Conservation (phyloP, 1,284 basidiomycete genomes). For the Ceratobasidium sp. region DNA sequence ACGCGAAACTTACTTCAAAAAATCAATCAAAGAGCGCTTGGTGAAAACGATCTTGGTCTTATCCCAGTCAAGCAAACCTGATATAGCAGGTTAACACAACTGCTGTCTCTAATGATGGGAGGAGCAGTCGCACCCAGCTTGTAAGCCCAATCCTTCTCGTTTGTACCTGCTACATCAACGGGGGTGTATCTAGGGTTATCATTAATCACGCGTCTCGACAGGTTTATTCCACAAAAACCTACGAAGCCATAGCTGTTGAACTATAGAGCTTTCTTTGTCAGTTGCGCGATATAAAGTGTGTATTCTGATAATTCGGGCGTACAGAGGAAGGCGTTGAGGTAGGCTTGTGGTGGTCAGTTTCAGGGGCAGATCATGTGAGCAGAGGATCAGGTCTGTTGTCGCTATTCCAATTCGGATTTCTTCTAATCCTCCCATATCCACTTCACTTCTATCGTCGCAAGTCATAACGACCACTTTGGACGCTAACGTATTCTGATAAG, state of each 20-base stretch:
- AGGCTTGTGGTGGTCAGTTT: constrained; percentile 30
- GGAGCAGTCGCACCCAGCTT: constrained; percentile 38
- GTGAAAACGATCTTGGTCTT: constrained; percentile 47
- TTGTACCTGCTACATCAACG: constrained; percentile 28
- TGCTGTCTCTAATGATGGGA: not conserved
- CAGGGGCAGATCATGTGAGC: constrained; percentile 18
- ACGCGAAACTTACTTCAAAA: constrained; percentile 45
- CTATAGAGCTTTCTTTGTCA: not conserved
- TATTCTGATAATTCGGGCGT: not conserved
- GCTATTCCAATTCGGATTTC: not conserved
- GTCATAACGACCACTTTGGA: constrained; percentile 21
- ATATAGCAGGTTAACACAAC: not conserved
- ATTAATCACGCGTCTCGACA: not conserved
- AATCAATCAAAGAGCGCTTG: constrained; percentile 45
- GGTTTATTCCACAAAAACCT: not conserved
- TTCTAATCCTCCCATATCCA: constrained; percentile 16
- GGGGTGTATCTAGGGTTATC: constrained; percentile 41
- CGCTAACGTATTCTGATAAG: not conserved
- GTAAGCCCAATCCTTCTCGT: constrained; percentile 45
- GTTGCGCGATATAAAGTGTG: not conserved
- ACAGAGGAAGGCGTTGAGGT: not conserved
- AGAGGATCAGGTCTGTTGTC: constrained; percentile 7
- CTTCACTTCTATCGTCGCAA: not conserved
- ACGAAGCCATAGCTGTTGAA: constrained; percentile 22
- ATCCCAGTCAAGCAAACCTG: constrained; percentile 46